phyloP scores from a whole-genome alignment of 805 yeast genomes.

The Clavispora asparagi region DNA sequence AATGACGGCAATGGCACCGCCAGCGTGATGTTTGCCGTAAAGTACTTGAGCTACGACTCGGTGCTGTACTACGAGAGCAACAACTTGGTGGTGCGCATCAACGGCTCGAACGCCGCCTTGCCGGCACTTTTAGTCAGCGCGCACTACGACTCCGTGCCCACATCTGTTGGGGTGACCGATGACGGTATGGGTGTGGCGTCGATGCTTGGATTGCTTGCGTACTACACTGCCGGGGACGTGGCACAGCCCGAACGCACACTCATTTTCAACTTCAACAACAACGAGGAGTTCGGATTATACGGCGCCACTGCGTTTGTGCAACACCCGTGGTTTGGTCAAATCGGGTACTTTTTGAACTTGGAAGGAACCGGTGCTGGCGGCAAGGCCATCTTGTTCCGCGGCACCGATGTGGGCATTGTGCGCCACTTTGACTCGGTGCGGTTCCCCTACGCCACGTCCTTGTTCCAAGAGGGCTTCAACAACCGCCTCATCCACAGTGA shows the following conservation, averaged over 20 bases:
- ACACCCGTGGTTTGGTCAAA: constrained; percentile 66
- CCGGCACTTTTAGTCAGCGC: constrained; percentile 76
- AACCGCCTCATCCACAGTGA: constrained; percentile 67
- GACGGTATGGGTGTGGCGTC: constrained; percentile 89
- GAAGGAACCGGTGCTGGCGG: constrained; percentile 96
- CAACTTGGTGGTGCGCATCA: constrained; percentile 70
- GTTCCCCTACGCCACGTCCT: constrained; percentile 72
- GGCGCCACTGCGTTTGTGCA: constrained; percentile 73
- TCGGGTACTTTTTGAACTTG: constrained; percentile 66
- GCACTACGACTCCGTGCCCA: constrained; percentile 86
- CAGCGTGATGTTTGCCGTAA: constrained; percentile 47
- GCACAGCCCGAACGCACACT: constrained; percentile 65
- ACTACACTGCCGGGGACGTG: constrained; percentile 26
- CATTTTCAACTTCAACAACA: constrained; percentile 79
- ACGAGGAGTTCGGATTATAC: constrained; percentile 82
- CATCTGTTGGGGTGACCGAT: constrained; percentile 84
- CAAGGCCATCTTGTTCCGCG: constrained; percentile 73
- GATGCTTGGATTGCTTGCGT: constrained; percentile 62
- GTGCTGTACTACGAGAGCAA: constrained; percentile 78
- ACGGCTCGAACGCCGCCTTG: constrained; percentile 53
- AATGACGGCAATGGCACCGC: constrained; percentile 39
- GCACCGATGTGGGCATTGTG: constrained; percentile 72
- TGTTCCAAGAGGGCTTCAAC: constrained; percentile 82
- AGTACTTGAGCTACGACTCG: constrained; percentile 43
- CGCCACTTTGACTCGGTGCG: constrained; percentile 50